Evolutionary conservation across 768 basidiomycete species (phyloP).

Genomic region (Lactarius hatsudake): DNA sequence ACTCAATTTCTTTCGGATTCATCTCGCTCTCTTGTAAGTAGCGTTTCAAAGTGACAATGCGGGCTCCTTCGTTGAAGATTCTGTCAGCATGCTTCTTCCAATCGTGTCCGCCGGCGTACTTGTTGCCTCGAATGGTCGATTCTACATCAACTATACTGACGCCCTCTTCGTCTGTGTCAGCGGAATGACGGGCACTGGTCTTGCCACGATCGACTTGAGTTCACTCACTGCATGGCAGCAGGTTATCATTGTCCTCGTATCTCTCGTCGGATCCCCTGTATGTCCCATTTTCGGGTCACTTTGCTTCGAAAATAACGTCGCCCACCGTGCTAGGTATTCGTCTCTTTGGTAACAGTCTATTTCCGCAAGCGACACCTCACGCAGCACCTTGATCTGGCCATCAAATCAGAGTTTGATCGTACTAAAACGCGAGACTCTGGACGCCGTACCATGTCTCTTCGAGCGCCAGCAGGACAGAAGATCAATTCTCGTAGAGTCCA

Average conservation of each 20-base stretch:
- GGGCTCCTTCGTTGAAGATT: neutral
- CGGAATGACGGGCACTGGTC: constrained; percentile 38
- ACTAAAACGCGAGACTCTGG: neutral
- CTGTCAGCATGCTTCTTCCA: constrained; percentile 36
- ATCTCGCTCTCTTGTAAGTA: constrained; percentile 34
- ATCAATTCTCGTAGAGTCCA: neutral
- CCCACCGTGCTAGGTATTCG: constrained; percentile 28
- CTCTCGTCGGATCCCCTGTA: constrained; percentile 32
- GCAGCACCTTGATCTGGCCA: constrained; percentile 5
- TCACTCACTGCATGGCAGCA: constrained; percentile 34
- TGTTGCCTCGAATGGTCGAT: constrained; percentile 42
- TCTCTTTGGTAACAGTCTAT: constrained; percentile 42
- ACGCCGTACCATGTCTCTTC: neutral
- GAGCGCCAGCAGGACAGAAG: neutral
- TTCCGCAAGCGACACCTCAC: constrained; percentile 35
- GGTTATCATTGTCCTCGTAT: constrained; percentile 29
- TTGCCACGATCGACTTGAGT: constrained; percentile 29
- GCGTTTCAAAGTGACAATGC: too few relatives aligned
- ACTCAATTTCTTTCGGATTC: constrained; percentile 29
- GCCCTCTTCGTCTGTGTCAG: constrained; percentile 38
- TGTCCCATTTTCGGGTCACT: constrained; percentile 2
- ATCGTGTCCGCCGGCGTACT: constrained; percentile 44
- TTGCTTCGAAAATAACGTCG: neutral
- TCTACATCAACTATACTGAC: constrained; percentile 38
- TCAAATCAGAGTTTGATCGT: constrained; percentile 29